phyloP scores from a whole-genome alignment of 495 filamentous ascomycete species.

The Lophium mytilinum region DNA sequence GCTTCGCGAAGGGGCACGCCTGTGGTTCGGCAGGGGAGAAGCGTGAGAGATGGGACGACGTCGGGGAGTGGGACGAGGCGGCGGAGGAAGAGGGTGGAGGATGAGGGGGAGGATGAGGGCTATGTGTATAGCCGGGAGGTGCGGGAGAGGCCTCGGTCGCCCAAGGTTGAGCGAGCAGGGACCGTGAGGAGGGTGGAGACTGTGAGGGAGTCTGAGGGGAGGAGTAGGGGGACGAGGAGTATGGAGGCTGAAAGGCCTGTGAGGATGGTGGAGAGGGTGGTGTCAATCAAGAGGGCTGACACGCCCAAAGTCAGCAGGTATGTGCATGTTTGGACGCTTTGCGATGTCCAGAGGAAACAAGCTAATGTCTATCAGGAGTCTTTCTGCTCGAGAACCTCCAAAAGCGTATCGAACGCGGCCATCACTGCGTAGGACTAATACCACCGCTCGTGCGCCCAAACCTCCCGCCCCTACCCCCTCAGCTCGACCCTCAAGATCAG shows the following conservation, averaged over 20 bases:
- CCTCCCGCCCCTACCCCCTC: conserved; percentile 7
- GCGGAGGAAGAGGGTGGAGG: conserved; percentile 2
- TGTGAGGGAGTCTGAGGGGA: background rate
- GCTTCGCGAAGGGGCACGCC: background rate
- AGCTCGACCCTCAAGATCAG: background rate
- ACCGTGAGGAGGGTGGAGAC: background rate
- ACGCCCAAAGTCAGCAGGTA: conserved; percentile 13
- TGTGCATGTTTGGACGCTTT: background rate
- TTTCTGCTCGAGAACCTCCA: conserved; percentile 15
- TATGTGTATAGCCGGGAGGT: conserved; percentile 18
- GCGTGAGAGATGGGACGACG: background rate
- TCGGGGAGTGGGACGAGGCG: conserved; percentile 8
- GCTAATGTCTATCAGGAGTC: conserved; percentile 14
- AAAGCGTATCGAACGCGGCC: conserved; percentile 20
- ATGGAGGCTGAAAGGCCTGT: background rate
- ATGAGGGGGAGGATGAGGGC: conserved; percentile 3
- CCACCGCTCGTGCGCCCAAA: background rate
- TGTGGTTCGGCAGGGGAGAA: background rate
- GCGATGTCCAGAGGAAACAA: background rate
- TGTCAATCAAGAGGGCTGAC: background rate
- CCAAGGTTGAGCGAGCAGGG: conserved; percentile 15
- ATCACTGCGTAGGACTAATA: conserved; percentile 16
- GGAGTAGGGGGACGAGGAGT: background rate
- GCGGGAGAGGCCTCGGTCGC: conserved; percentile 5
- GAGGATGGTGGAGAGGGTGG: background rate